Conservation (phyloP, 73 alveolate species). For the Uronychia setigera region DNA sequence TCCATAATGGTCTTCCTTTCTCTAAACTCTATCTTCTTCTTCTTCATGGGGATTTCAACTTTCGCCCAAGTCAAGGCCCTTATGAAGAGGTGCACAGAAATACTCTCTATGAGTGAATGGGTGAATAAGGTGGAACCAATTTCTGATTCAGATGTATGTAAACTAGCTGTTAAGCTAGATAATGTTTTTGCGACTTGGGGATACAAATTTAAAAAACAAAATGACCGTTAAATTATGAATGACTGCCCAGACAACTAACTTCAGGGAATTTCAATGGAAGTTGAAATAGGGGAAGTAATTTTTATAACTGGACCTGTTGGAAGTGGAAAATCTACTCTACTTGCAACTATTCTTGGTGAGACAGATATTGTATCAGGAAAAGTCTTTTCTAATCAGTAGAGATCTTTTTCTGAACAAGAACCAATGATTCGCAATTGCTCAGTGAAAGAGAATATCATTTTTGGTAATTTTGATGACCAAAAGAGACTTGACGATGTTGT, state of each 20-base stretch:
- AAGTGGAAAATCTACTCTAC: neutral
- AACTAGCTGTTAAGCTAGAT: neutral
- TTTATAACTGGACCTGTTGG: neutral
- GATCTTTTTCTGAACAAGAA: conserved; percentile 52
- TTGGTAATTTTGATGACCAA: conserved; percentile 46
- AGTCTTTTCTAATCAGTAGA: too few species aligned
- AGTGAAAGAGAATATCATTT: conserved; percentile 50
- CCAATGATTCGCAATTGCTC: conserved; percentile 66
- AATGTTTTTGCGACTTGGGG: conserved; percentile 4
- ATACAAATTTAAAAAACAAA: neutral
- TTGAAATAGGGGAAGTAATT: neutral
- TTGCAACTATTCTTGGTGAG: neutral
- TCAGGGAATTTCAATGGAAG: neutral
- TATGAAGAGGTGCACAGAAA: neutral
- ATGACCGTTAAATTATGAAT: neutral
- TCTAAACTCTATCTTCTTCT: neutral
- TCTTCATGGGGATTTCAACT: neutral
- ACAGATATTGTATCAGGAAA: neutral
- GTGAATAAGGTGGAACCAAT: neutral
- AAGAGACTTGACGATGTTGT: conserved; percentile 34
- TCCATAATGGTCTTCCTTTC: neutral
- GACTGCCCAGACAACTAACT: neutral
- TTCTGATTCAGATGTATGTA: neutral
- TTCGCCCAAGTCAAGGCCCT: neutral
- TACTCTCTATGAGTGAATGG: neutral